Evolutionary conservation across 805 yeast genomes (phyloP).

Genomic region (Kodamaea hsintzibuensis): DNA sequence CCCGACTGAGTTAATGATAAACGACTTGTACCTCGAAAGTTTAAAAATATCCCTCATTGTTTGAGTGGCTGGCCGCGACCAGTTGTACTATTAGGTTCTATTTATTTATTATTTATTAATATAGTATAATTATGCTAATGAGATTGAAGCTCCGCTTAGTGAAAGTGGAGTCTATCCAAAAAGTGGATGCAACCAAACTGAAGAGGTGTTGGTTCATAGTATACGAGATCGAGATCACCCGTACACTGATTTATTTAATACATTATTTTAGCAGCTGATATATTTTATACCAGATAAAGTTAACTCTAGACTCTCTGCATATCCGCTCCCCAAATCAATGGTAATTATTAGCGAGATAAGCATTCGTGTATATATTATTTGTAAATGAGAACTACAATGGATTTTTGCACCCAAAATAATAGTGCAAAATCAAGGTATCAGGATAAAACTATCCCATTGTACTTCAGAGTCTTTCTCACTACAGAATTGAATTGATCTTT

Average conservation of each 20-base stretch:
- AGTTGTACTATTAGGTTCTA: not conserved
- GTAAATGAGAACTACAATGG: not conserved
- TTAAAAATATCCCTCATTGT: not conserved
- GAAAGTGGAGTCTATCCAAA: no score
- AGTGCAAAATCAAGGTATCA: not conserved
- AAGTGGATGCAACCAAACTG: not conserved
- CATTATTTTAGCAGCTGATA: no score
- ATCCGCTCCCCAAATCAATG: not conserved
- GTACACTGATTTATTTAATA: no score
- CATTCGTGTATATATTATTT: not conserved
- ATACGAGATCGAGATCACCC: not conserved
- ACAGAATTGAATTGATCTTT: not conserved
- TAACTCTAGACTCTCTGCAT: not conserved
- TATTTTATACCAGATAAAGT: not conserved
- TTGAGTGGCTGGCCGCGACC: not conserved
- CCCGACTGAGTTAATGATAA: not conserved
- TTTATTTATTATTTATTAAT: constrained; percentile 2
- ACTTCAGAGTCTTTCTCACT: not conserved
- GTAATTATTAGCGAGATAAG: not conserved
- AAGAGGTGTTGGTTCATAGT: not conserved
- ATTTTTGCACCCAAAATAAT: not conserved
- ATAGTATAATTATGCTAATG: not conserved
- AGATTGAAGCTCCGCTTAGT: not conserved
- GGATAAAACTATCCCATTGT: not conserved
- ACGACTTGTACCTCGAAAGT: not conserved